Evolutionary conservation across 768 basidiomycete genomes (phyloP).

Genomic region (Mycena pura): DNA sequence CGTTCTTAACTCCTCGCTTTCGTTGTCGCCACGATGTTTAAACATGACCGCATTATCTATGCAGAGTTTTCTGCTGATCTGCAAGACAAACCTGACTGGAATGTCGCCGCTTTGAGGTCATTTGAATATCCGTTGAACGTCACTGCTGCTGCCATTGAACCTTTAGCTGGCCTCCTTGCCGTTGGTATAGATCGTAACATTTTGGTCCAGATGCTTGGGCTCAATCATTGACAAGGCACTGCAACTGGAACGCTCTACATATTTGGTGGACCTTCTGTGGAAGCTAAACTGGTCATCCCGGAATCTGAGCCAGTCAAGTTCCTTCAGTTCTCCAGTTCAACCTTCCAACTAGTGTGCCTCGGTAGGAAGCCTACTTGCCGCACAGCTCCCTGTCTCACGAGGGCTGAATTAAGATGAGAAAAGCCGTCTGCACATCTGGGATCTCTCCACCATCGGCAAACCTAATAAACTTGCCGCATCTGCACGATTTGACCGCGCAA

Average conservation of each 20-base stretch:
- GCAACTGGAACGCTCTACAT: conserved; percentile 66
- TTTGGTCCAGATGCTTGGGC: neutral
- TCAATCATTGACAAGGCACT: conserved; percentile 55
- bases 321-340: conserved; percentile 63
- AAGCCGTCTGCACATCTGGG: conserved; percentile 66
- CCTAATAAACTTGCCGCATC: conserved; percentile 61
- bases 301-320: conserved; percentile 59
- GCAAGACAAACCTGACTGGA: conserved; percentile 65
- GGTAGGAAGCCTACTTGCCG: conserved; percentile 47
- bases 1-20: neutral
- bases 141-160: conserved; percentile 62
- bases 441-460: conserved; percentile 56
- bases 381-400: neutral
- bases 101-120: conserved; percentile 52
- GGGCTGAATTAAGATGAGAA: conserved; percentile 49
- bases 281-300: conserved; percentile 53
- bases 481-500: conserved; percentile 55
- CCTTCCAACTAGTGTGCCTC: conserved; percentile 63
- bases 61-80: conserved; percentile 65
- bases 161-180: conserved; percentile 66
- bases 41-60: conserved; percentile 42
- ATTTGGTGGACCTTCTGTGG: conserved; percentile 73
- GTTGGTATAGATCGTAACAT: conserved; percentile 49
- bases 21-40: conserved; percentile 45
- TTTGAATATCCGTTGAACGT: conserved; percentile 60